Conservation (phyloP, 2,329 filamentous ascomycete genomes). For the Hypoxylon sp. region DNA sequence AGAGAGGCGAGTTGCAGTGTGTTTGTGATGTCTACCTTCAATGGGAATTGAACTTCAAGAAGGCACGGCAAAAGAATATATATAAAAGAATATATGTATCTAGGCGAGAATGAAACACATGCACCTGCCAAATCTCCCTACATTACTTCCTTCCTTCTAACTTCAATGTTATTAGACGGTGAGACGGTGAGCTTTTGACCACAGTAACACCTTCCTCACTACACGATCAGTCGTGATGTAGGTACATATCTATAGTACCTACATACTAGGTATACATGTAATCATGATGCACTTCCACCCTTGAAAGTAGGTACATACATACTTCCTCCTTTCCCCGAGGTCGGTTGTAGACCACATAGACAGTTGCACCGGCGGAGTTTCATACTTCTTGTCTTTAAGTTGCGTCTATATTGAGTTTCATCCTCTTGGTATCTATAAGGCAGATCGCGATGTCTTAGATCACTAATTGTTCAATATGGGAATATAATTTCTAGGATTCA, state of each 20-base stretch:
- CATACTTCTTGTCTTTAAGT: background rate
- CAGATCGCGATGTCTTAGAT: background rate
- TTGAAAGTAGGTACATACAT: too few species aligned
- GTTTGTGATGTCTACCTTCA: background rate
- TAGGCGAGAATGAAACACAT: background rate
- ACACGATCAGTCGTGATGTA: background rate
- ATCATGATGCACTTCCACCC: too few species aligned
- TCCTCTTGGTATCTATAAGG: background rate
- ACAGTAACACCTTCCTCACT: conserved; percentile 3
- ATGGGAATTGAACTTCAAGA: background rate
- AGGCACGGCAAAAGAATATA: background rate
- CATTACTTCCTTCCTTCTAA: background rate
- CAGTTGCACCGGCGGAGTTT: background rate
- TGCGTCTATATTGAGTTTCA: background rate
- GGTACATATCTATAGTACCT: too few species aligned
- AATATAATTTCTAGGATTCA: background rate
- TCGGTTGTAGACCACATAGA: background rate
- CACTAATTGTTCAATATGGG: background rate
- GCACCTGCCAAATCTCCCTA: too few species aligned
- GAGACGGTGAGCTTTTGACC: background rate
- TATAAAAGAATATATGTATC: background rate
- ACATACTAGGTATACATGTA: too few species aligned
- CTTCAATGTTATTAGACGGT: background rate
- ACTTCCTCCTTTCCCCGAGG: background rate
- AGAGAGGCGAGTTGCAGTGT: background rate